Base-by-base conservation (phyloP, 2,329 filamentous ascomycete species). In the Sphaerulina populicola region DNA sequence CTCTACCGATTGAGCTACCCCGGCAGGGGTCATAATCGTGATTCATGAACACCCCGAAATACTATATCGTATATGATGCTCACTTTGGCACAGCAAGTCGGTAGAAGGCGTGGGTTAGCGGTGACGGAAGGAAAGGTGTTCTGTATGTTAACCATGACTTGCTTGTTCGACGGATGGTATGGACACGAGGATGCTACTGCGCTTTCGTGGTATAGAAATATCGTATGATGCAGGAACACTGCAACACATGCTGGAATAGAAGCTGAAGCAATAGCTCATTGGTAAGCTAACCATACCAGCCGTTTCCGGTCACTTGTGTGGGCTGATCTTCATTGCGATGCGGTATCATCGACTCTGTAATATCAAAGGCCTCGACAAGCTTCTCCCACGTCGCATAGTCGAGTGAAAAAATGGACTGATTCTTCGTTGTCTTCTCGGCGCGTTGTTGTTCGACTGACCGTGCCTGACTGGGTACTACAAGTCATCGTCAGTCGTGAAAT, bases 331-430 rank as follows among this genome's bases (percentile, higher is more conserved):
- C 72, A 6, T 60, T 54, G 12, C 93, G 80, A 67, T 95, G 86
- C n/a, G 83, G 79, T 56, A 98, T 97, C 69, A 96, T 83, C 1
- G 86, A 76, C 57, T 88, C 76, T n/a, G 72, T 77, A 58, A 97
- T 88, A 23, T 84, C 73, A 62, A 90, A 94, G 0, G 80, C 80
- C 8, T 85, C 69, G 44, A 94, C 83, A 40, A 96, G 75, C 15
- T 86, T 79, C 59, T 80, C 74, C 91, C 91, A 98, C 0, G 80
- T 86, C 1, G 80, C 76, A 74, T 89, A 93, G 60, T 97, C 89
- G 55, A 98, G 79, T 10, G 86, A 84, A 65, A 97, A 80, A 18
- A 98, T 84, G 10, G 90, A 87, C 69, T 98, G 93, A 56, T 93
- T 73, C 38, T 67, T 67, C 15, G 58, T 50, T 3, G 46, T 58